phyloP scores from a whole-genome alignment of 805 yeast species.

The Ogataea methylovora region DNA sequence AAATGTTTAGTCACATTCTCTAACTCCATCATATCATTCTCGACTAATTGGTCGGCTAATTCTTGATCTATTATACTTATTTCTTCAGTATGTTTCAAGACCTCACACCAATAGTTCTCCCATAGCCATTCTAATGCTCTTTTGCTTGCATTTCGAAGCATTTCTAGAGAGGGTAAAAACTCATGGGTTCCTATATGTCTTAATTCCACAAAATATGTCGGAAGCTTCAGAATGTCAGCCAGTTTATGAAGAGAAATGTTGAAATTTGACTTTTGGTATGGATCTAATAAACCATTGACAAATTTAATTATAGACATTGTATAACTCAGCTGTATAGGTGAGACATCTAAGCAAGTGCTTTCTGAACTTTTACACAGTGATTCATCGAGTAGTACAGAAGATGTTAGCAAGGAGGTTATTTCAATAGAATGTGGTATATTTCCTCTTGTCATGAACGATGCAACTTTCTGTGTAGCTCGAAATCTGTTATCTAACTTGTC shows the following conservation, averaged over 20 bases:
- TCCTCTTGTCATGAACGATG: conserved; percentile 52
- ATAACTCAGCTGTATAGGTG: conserved; percentile 43
- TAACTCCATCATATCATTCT: conserved; percentile 7
- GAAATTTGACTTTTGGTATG: conserved; percentile 67
- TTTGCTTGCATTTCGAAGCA: conserved; percentile 51
- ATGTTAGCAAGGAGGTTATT: conserved; percentile 49
- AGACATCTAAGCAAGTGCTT: neutral
- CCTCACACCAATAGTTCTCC: conserved; percentile 61
- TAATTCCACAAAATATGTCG: conserved; percentile 79
- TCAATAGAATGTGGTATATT: conserved; percentile 68
- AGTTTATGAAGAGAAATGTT: conserved; percentile 75
- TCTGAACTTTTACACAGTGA: conserved; percentile 3
- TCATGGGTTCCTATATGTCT: conserved; percentile 93
- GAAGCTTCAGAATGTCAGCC: conserved; percentile 63
- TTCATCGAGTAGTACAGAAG: conserved; percentile 39
- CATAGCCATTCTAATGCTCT: conserved; percentile 72
- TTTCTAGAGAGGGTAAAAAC: conserved; percentile 58
- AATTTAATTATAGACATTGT: conserved; percentile 74
- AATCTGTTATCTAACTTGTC: conserved; percentile 23
- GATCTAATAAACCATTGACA: conserved; percentile 88
- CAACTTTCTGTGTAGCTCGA: conserved; percentile 45
- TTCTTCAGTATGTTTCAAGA: conserved; percentile 13
- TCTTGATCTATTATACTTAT: neutral
- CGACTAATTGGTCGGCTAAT: neutral
- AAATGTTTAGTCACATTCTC: conserved; percentile 27